phyloP scores from a whole-genome alignment of 306 rosid genomes.

The Coriaria nepalensis region DNA sequence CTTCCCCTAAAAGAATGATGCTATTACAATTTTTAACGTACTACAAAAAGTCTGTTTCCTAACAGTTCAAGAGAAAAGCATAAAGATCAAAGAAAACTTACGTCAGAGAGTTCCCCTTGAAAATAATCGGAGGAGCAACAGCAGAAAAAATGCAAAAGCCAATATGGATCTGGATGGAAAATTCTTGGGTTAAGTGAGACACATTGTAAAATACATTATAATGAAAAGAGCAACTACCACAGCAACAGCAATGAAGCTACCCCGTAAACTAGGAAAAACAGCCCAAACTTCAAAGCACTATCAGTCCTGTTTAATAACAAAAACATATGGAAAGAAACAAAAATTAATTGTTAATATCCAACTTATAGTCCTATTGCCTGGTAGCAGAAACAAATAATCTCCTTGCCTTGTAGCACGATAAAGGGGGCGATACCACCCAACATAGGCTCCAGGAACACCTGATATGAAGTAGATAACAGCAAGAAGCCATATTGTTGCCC shows the following conservation, averaged over 20 bases:
- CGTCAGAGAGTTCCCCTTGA: conserved; percentile 77
- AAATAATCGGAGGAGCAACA: conserved; percentile 81
- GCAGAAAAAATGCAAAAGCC: conserved; percentile 63
- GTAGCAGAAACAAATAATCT: no score
- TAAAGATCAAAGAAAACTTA: conserved; percentile 29
- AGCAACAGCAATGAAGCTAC: conserved; percentile 25
- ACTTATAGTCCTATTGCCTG: no score
- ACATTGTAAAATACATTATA: conserved; percentile 7
- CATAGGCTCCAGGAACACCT: conserved; percentile 59
- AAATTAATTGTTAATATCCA: no score
- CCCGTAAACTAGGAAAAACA: conserved; percentile 64
- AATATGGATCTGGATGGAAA: conserved; percentile 62
- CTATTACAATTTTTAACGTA: no score
- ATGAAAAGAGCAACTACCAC: conserved; percentile 11
- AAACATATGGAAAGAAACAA: no score
- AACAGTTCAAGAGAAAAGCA: no score
- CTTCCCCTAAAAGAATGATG: no score
- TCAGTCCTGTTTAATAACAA: conserved; percentile 51
- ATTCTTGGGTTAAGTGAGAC: conserved; percentile 11
- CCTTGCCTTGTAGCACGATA: conserved; percentile 63
- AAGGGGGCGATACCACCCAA: conserved; percentile 85
- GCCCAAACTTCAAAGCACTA: conserved; percentile 86
- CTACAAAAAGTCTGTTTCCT: no score
- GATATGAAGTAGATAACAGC: conserved; percentile 57
- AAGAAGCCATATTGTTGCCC: conserved; percentile 62